phyloP scores from a whole-genome alignment of 768 basidiomycete species.

The Macrocybe gigantea region DNA sequence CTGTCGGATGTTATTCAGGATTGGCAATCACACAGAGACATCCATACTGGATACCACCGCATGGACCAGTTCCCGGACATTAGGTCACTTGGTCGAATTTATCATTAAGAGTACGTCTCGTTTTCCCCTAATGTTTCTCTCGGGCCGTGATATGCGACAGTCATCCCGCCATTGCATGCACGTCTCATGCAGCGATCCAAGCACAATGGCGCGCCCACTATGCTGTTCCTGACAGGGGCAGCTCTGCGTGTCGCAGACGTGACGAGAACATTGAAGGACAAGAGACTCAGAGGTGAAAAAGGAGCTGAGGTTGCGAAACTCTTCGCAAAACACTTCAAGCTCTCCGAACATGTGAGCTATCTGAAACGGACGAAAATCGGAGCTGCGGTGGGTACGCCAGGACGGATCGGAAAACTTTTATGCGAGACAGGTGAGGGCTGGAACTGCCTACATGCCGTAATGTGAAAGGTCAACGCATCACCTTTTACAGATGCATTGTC shows the following conservation, averaged over 20 bases:
- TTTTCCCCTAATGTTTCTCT: neutral
- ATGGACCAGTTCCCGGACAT: slow-evolving; percentile 67
- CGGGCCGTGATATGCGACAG: slow-evolving; percentile 27
- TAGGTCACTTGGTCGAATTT: slow-evolving; percentile 70
- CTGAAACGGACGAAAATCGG: slow-evolving; percentile 82
- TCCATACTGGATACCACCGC: slow-evolving; percentile 70
- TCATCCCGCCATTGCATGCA: slow-evolving; percentile 58
- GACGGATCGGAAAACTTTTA: slow-evolving; percentile 81
- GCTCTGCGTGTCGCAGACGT: slow-evolving; percentile 91
- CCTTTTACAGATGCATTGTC: slow-evolving; percentile 55
- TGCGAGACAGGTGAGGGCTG: slow-evolving; percentile 53
- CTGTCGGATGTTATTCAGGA: slow-evolving; percentile 29
- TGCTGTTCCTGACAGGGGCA: slow-evolving; percentile 82
- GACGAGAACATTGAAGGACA: slow-evolving; percentile 66
- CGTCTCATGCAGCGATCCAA: slow-evolving; percentile 75
- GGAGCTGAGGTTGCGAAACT: slow-evolving; percentile 92
- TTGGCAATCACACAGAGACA: slow-evolving; percentile 55
- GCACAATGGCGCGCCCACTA: slow-evolving; percentile 75
- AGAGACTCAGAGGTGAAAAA: slow-evolving; percentile 68
- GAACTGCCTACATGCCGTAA: neutral
- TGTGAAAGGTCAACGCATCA: slow-evolving; percentile 4
- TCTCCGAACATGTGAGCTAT: slow-evolving; percentile 81
- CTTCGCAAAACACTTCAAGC: slow-evolving; percentile 92
- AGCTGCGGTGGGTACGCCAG: slow-evolving; percentile 88
- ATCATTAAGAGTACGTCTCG: slow-evolving; percentile 61